Conservation (phyloP, 1,139 yeast species). For the Taphrina deformans region DNA sequence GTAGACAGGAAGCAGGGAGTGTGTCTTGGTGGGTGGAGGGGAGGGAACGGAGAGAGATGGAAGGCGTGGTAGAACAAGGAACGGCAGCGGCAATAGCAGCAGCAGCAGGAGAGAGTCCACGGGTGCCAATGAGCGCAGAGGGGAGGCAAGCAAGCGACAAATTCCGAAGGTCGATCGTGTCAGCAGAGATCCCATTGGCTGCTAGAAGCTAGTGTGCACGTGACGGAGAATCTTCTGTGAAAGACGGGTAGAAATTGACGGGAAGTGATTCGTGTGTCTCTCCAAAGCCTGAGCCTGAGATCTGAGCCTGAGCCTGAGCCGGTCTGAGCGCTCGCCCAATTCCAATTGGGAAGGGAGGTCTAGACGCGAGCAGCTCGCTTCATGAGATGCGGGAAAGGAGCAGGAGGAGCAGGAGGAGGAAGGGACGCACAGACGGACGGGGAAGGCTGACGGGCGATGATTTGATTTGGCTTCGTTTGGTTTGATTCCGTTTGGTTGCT, state of each 20-base stretch:
- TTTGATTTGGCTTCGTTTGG: too few species aligned
- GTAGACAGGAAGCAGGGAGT: not conserved
- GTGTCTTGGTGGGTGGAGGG: not conserved
- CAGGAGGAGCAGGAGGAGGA: too few species aligned
- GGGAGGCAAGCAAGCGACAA: constrained; percentile 15
- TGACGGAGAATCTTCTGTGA: not conserved
- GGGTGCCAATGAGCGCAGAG: not conserved
- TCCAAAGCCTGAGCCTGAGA: too few species aligned
- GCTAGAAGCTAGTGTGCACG: not conserved
- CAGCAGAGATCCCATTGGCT: constrained; percentile 10
- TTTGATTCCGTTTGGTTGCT: too few species aligned
- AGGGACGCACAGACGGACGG: too few species aligned
- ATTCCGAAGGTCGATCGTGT: constrained; percentile 17
- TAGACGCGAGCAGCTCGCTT: too few species aligned
- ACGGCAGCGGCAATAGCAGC: not conserved
- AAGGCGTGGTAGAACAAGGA: not conserved
- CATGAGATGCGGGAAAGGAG: too few species aligned
- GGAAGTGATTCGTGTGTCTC: too few species aligned
- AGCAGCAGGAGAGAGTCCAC: not conserved
- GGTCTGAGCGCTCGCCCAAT: too few species aligned
- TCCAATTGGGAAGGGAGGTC: too few species aligned
- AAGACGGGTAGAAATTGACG: not conserved
- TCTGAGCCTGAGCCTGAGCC: too few species aligned
- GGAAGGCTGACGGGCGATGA: too few species aligned
- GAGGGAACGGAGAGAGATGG: not conserved